Evolutionary conservation across 2,329 filamentous ascomycete species (phyloP).

Genomic region (Trichoderma pleuroti): DNA sequence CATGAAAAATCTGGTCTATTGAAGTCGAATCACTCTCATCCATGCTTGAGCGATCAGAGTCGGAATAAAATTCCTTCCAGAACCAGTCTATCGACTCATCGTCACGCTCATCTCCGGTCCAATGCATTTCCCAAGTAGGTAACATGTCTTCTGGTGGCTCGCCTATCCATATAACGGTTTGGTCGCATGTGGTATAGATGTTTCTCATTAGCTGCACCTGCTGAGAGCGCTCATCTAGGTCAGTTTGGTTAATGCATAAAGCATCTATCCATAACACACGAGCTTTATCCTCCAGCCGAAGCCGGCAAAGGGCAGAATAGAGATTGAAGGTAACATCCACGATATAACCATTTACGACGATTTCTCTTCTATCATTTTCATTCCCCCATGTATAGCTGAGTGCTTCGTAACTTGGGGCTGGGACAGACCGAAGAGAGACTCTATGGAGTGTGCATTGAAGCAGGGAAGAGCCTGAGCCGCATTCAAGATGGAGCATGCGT

Average conservation of each 20-base stretch:
- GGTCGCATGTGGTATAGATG: neutral
- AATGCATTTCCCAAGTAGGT: neutral
- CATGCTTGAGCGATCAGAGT: neutral
- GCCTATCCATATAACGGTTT: neutral
- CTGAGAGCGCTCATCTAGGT: neutral
- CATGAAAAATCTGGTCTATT: neutral
- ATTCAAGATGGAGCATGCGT: neutral
- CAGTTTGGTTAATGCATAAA: neutral
- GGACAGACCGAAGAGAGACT: neutral
- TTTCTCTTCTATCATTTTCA: neutral
- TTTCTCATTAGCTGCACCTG: neutral
- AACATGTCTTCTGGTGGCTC: neutral
- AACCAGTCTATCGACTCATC: neutral
- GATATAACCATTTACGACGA: neutral
- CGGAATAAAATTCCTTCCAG: neutral
- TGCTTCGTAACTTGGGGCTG: neutral
- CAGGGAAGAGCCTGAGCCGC: neutral
- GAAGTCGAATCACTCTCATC: neutral
- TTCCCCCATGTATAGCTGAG: neutral
- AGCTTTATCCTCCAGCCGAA: neutral
- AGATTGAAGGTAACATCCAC: neutral
- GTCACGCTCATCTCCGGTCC: neutral
- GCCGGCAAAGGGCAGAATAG: neutral
- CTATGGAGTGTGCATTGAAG: neutral
- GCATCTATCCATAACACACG: neutral